Base-by-base conservation (phyloP, 2,329 filamentous ascomycete genomes). In the Aspergillus jensenii region DNA sequence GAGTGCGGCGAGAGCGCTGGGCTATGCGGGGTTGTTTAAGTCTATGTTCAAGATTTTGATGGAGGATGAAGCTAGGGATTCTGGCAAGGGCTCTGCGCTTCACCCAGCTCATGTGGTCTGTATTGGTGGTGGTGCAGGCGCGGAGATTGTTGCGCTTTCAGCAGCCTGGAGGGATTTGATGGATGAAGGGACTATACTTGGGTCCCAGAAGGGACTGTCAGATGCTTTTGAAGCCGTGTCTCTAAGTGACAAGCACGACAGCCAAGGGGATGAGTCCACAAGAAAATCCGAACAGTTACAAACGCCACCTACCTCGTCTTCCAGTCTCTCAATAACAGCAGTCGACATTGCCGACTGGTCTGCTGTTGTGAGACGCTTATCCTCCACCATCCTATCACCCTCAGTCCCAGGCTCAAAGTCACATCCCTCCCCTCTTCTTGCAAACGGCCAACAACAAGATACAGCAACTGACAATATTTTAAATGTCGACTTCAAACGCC, bases 291-390 rank as follows among this genome's bases (percentile, higher is more conserved):
- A 11, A 31, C 8, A 31, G 2, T 31, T 8, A 31, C 27, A 31
- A 31, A 31, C 27, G 9, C 3, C 25, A 40, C 7, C 14, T 37
- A 6, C 11, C 6, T 21, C 27, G 9, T 43, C 21, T 19, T 39
- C 43, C 0, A 12, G 53, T 23, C 62, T 81, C 23, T 69, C 78
- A 8, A 75, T 95, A 11, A 82, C 81, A 6, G 85, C 91, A n/a
- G 76, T 97, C 48, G 93, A 98, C 76, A 86, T 90, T 17, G 95
- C 89, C 3, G 85, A 90, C 31, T 98, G 95, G 93, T 78, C 78
- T 0, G 62, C 74, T 2, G 85, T 93, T 11, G 78, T 90, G 6
- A 66, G 77, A 0, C 81, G 81, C 12, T 80, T 98, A 5, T 78
- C 83, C 9, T 65, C 74, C 1, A 78, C 80, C 8, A 78, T 93